A percentile compares a stretch with the other conserved stretches of the same genome.
Conservation (phyloP, 2,329 filamentous ascomycete species). For the Bipolaris oryzae region DNA sequence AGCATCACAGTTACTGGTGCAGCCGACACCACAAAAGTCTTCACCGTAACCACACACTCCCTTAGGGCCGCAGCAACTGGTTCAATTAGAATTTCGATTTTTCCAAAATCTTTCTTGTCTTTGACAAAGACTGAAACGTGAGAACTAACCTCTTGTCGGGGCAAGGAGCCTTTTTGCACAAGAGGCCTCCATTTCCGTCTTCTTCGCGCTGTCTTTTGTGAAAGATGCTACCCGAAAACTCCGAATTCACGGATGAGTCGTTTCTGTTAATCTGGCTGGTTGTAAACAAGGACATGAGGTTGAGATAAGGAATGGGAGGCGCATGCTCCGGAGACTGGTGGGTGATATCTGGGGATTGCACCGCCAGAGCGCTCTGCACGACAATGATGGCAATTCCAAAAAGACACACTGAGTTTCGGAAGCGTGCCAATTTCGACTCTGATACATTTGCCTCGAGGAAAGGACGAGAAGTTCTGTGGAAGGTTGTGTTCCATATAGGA, state of each 20-base stretch:
- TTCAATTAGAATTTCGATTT: background rate
- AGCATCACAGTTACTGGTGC: conserved; percentile 3
- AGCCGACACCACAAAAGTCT: conserved; percentile 14
- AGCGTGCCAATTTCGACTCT: background rate
- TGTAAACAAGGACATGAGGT: background rate
- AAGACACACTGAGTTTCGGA: background rate
- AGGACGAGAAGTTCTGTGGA: background rate
- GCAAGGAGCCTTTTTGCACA: background rate
- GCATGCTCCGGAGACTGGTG: background rate
- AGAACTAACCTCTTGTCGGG: background rate
- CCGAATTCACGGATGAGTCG: background rate
- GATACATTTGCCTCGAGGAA: background rate
- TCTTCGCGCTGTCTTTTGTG: conserved; percentile 1
- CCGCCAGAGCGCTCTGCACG: background rate
- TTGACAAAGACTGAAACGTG: background rate
- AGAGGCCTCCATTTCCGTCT: background rate
- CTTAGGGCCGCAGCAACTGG: conserved; percentile 8
- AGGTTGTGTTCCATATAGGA: background rate
- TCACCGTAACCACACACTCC: conserved; percentile 14
- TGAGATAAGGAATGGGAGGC: background rate
- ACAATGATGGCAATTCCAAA: background rate
- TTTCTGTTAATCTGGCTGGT: background rate
- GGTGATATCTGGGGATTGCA: background rate
- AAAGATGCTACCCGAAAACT: background rate
- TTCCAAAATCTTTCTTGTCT: background rate